Percentiles rank a stretch among this genome's conserved stretches.
Conservation (phyloP, 2,329 filamentous ascomycete species). For the Fusarium pininemorale region DNA sequence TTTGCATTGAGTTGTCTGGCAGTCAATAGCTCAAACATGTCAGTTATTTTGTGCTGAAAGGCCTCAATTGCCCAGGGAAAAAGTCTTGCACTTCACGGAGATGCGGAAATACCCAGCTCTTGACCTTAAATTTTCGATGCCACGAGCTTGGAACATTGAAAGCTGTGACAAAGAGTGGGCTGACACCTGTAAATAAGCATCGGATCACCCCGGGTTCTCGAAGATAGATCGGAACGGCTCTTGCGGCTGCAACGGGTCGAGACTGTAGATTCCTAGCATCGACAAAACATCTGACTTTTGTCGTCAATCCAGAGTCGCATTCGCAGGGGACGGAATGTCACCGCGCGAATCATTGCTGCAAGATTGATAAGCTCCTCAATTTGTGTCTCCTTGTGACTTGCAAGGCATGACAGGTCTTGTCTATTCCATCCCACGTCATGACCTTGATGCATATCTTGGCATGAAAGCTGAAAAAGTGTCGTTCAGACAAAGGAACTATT, state of each 20-base stretch:
- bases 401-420: neutral
- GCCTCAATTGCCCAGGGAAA: neutral
- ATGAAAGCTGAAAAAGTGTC: neutral
- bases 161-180: conserved; percentile 41
- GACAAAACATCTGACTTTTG: neutral
- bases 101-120: conserved; percentile 39
- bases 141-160: conserved; percentile 24
- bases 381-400: neutral
- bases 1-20: neutral
- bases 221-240: conserved; percentile 35
- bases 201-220: conserved; percentile 37
- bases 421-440: neutral
- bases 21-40: neutral
- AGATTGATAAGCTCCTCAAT: conserved; percentile 34
- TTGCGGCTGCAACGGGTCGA: conserved; percentile 21
- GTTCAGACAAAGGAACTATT: conserved; percentile 4
- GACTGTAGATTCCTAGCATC: neutral
- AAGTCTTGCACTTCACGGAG: conserved; percentile 27
- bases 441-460: neutral
- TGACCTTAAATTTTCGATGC: conserved; percentile 14
- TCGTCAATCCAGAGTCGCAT: neutral
- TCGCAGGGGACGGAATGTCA: neutral
- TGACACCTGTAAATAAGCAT: conserved; percentile 28
- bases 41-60: neutral
- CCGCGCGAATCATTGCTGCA: conserved; percentile 17